A percentile compares a stretch with the other conserved stretches of the same genome.
Evolutionary conservation across 805 yeast species (phyloP).

Genomic region (Blastobotrys mokoenaii): DNA sequence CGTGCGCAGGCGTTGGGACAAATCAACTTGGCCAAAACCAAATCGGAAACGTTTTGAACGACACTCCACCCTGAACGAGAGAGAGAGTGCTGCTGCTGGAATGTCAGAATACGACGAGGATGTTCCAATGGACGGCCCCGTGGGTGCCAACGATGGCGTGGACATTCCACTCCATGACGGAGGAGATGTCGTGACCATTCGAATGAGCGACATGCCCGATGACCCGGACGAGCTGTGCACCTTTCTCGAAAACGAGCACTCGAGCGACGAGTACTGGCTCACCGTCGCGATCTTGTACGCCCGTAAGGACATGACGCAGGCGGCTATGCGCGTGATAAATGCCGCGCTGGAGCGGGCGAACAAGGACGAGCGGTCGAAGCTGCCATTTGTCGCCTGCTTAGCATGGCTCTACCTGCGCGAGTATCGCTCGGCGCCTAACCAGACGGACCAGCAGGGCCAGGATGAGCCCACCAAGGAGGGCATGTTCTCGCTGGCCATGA

Average conservation of each 20-base stretch:
- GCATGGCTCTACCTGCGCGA: slow-evolving; percentile 55
- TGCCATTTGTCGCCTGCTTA: slow-evolving; percentile 50
- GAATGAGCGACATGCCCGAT: slow-evolving; percentile 75
- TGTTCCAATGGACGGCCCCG: not conserved
- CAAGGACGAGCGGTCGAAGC: slow-evolving; percentile 33
- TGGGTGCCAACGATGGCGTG: slow-evolving; percentile 27
- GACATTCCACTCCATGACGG: slow-evolving; percentile 82
- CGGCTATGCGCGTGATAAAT: slow-evolving; percentile 54
- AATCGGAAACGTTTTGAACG: not conserved
- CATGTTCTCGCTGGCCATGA: slow-evolving; percentile 35
- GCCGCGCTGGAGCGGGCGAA: slow-evolving; percentile 41
- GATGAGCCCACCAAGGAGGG: slow-evolving; percentile 21
- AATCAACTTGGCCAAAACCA: not conserved
- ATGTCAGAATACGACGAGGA: not conserved
- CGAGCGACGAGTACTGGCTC: slow-evolving; percentile 74
- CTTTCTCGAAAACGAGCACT: slow-evolving; percentile 71
- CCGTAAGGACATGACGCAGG: slow-evolving; percentile 46
- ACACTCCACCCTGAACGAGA: too few species aligned
- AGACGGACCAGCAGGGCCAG: slow-evolving; percentile 8
- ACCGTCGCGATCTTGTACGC: slow-evolving; percentile 76
- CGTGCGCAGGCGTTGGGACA: not conserved
- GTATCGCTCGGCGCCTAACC: slow-evolving; percentile 25
- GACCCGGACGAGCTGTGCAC: slow-evolving; percentile 78
- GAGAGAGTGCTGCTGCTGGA: not conserved
- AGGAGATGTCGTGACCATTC: slow-evolving; percentile 80